These are phyloP conservation scores for Metschnikowia hibisci DNA, from an alignment of 805 yeast species.

Conservation along the genomic window DNA sequence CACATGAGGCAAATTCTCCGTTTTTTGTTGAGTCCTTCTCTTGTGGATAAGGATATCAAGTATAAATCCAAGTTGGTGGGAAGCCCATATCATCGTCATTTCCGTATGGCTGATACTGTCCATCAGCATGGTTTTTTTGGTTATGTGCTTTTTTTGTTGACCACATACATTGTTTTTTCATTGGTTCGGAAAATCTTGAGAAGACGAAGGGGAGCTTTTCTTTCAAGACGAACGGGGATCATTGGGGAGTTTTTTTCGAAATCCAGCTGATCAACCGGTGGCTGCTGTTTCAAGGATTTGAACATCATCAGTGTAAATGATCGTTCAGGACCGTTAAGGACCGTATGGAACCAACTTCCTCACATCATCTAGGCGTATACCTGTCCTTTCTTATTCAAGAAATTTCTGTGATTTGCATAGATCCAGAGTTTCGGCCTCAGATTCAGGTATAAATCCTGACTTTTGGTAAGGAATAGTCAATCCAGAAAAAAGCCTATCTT, in stretches of 20 bases:
- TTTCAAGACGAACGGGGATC: slow-evolving; percentile 10
- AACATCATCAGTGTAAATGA: no score
- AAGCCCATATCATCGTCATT: slow-evolving; percentile 38
- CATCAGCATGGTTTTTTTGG: slow-evolving; percentile 45
- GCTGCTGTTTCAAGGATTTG: background rate
- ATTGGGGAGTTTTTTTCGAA: slow-evolving; percentile 13
- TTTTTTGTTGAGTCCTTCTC: slow-evolving; percentile 34
- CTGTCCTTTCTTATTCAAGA: no score
- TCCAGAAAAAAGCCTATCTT: no score
- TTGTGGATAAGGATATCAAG: slow-evolving; percentile 13
- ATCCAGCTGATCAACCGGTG: slow-evolving; percentile 8
- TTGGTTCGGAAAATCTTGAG: slow-evolving; percentile 1
- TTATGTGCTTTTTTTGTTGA: slow-evolving; percentile 24
- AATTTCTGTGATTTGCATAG: no score
- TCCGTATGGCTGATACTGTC: slow-evolving; percentile 41
- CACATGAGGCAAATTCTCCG: slow-evolving; percentile 34
- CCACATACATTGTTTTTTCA: slow-evolving; percentile 5
- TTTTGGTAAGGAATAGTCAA: no score
- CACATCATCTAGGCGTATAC: no score
- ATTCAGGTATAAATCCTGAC: no score
- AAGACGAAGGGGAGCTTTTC: background rate
- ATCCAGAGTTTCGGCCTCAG: no score
- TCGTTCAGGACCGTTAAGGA: no score
- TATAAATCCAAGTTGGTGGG: slow-evolving; percentile 32
- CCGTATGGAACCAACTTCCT: no score